phyloP scores from a whole-genome alignment of 164 flowering plant species.

The Liquidambar formosana region DNA sequence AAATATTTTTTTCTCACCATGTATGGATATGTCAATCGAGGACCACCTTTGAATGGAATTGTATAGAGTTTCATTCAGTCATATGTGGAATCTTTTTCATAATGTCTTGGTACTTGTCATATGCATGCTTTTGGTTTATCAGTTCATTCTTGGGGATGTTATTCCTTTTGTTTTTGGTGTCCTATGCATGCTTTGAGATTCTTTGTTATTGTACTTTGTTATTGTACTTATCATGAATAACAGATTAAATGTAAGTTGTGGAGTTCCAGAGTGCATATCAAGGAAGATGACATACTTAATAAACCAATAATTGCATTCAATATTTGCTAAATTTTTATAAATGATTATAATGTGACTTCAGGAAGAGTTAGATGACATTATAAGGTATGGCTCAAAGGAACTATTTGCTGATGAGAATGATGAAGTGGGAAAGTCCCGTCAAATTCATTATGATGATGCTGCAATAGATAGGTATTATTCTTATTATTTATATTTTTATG shows the following conservation, averaged over 20 bases:
- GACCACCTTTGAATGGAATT: neutral
- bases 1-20: neutral
- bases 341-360: constrained; percentile 18
- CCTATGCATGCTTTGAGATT: neutral
- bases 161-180: too few relatives aligned
- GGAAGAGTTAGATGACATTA: constrained; percentile 99
- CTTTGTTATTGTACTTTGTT: neutral
- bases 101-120: neutral
- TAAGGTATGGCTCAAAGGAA: constrained; percentile 95
- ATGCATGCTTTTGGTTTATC: too few relatives aligned
- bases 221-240: neutral
- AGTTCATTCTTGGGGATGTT: too few relatives aligned
- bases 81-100: neutral
- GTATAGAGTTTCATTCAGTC: neutral
- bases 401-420: constrained; percentile 93
- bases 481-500: too few relatives aligned
- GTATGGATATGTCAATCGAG: neutral
- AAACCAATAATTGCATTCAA: neutral
- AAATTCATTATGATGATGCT: constrained; percentile 95
- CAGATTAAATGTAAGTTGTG: neutral
- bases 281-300: neutral
- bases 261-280: neutral
- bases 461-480: constrained; percentile 83
- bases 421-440: constrained; percentile 88
- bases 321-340: neutral